Evolutionary conservation across 1,139 yeast genomes (phyloP), one percentile per base, ranked within the genome.

Genomic region (Sugiyamaella neomexicana): DNA sequence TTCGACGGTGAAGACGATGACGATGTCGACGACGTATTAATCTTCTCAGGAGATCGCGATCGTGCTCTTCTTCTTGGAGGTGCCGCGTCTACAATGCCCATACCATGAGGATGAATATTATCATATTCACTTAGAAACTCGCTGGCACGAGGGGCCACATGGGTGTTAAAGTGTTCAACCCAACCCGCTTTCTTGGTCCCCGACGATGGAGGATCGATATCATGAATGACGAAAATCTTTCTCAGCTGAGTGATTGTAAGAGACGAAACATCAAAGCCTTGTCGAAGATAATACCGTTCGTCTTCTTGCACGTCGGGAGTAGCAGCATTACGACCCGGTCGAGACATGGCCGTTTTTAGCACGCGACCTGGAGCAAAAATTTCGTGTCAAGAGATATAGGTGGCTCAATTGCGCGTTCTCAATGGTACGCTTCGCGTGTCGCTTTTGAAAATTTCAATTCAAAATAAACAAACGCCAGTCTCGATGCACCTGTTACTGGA

Each of bases 191-290:
- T 89, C 65, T 82, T 85, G 8, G 88, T 82, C 51, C 80, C 76
- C 3, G 86, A 75, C 0, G 85, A 77, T 0, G 85, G 78, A 64
- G 76, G 83, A 7, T 71, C 70, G 20, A 89, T 75, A n/a, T 77
- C 74, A 66, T 87, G 79, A 53, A 79, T 81, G 34, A 75, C 70
- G 55, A 89, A 74, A 40, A 87, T 75, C 39, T 81, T 77, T 61
- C 93, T 77, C 63, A 89, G 74, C 57, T 85, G 81, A 5, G 88
- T 80, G 37, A 85, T 81, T 45, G 81, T 84, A 60, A 86, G 72
- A 38, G 78, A 71, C 43, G 75, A 74, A 10, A 89, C 83, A 64
- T 88, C 85, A 66, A 86, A 87, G 10, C 77, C 89, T 78, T 58
- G 58, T 29, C 55, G 56, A 16, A 61, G 50, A 44, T 61, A 61